These are phyloP conservation scores for Fistulinella prunicolor DNA, from an alignment of 768 basidiomycete species.

Conservation along the genomic window DNA sequence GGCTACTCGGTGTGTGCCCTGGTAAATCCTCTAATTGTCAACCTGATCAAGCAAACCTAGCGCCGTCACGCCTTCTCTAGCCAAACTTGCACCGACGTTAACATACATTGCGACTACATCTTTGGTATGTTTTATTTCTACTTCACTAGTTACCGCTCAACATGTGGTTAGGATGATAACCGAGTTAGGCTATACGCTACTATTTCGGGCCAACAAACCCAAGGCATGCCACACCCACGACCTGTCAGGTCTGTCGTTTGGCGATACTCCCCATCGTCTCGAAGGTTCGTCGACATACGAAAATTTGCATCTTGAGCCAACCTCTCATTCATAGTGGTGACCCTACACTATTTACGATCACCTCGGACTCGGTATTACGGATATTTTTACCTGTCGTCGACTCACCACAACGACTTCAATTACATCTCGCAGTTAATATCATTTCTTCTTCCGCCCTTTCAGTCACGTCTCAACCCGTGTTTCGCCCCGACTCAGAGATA, in stretches of 20 bases:
- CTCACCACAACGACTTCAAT: slow-evolving; percentile 77
- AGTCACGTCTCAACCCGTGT: slow-evolving; percentile 24
- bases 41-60: slow-evolving; percentile 31
- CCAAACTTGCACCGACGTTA: slow-evolving; percentile 72
- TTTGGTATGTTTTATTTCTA: slow-evolving; percentile 39
- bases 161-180: slow-evolving; percentile 47
- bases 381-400: slow-evolving; percentile 89
- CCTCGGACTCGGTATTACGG: slow-evolving; percentile 76
- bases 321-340: slow-evolving; percentile 52
- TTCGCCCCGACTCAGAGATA: slow-evolving; percentile 43
- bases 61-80: slow-evolving; percentile 46
- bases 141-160: slow-evolving; percentile 8
- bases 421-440: slow-evolving; percentile 75
- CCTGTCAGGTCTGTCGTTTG: slow-evolving; percentile 67
- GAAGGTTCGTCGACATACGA: slow-evolving; percentile 44
- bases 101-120: slow-evolving; percentile 69
- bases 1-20: slow-evolving; percentile 51
- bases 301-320: slow-evolving; percentile 1
- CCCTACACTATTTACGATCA: slow-evolving; percentile 78
- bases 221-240: slow-evolving; percentile 71
- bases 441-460: slow-evolving; percentile 63
- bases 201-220: slow-evolving; percentile 65
- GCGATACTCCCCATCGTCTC: slow-evolving; percentile 67
- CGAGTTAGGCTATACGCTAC: slow-evolving; percentile 67
- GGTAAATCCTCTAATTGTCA: slow-evolving; percentile 3